Conservation (phyloP, 73 alveolate species). For the Paramecium caudatum region DNA sequence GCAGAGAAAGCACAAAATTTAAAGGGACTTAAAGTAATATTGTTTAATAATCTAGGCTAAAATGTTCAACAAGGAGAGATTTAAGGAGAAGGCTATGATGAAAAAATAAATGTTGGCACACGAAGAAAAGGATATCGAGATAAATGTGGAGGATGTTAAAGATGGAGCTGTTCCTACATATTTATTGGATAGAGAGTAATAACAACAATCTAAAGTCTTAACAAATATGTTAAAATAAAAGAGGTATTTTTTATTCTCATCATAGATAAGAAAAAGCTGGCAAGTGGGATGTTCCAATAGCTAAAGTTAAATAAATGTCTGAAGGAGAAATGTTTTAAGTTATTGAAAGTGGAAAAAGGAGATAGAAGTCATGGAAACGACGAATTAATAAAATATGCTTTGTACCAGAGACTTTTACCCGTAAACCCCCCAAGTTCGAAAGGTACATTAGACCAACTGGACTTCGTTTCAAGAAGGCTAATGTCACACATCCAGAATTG, state of each 20-base stretch:
- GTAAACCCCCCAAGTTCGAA: slow-evolving; percentile 99
- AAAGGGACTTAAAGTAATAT: slow-evolving; percentile 87
- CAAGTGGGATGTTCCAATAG: slow-evolving; percentile 99
- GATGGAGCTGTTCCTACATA: slow-evolving; percentile 99
- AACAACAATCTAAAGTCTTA: slow-evolving; percentile 94
- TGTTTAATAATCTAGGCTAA: slow-evolving; percentile 80
- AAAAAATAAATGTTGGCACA: slow-evolving; percentile 95
- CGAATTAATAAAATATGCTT: slow-evolving; percentile 95
- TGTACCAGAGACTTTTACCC: slow-evolving; percentile 96
- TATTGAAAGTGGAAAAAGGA: slow-evolving; percentile 95
- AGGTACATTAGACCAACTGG: slow-evolving; percentile 99
- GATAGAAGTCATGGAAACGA: slow-evolving; percentile 98
- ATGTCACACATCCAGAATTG: slow-evolving; percentile 99
- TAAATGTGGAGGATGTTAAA: slow-evolving; percentile 86
- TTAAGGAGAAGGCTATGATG: slow-evolving; percentile 98
- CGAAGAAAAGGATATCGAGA: slow-evolving; percentile 96
- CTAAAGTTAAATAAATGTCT: slow-evolving; percentile 97
- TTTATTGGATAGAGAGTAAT: slow-evolving; percentile 97
- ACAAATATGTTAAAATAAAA: slow-evolving; percentile 98
- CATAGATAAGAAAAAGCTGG: slow-evolving; percentile 99
- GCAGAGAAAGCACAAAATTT: slow-evolving; percentile 94
- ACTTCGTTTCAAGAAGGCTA: slow-evolving; percentile 97
- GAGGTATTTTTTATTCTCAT: slow-evolving; percentile 18
- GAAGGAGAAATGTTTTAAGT: slow-evolving; percentile 99
- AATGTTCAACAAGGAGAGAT: slow-evolving; percentile 94